Base-by-base conservation (phyloP, 1,139 yeast species). In the Geotrichum cucujoidarum region DNA sequence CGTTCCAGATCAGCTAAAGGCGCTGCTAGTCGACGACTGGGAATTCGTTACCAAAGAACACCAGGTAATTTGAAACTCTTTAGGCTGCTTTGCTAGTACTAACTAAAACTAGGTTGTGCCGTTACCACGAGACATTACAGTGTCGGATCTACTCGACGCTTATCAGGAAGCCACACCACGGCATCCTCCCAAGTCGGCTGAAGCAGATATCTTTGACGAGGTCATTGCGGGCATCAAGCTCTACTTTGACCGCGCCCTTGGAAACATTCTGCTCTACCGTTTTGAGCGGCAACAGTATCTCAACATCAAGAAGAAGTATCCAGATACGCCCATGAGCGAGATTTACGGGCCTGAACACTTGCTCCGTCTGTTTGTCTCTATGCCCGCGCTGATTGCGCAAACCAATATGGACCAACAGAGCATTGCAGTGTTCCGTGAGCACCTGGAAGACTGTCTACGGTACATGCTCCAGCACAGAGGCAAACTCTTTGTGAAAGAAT, bases 21-120 rank as follows among this genome's bases (percentile, higher is more conserved):
- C 83, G 3, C 59, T 82, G 4, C 69, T 92, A 38, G 95, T 90
- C 1, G 90, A 88, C 61, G 97, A 92, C 69, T 92, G 97, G 97
- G 96, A 90, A 64, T 75, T 73, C 56, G 75, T 90, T 43, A 88
- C 97, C 1, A 86, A 86, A 59, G 85, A 86, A 54, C 82, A 83
- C 45, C 80, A 81, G 62, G 42, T 41, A 32, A 25, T 27, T 41
- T 5, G 7, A 13, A n/a, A 7, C 18, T n/a, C 20, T n/a, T n/a
- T n/a, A n/a, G n/a, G n/a, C n/a, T 29, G 13, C 18, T 39, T 39
- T 25, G 22, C 10, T 3, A n/a, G 7, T 8, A 25, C 3, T 20
- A 18, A 2, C 20, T 41, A 20, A 41, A 14, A 3, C 8, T 10
- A 41, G 38, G 63, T 87, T 29, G 76, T 86, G 6, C 67, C 75